Percentiles rank a stretch among this genome's conserved stretches.
phyloP scores from a whole-genome alignment of 2,329 filamentous ascomycete genomes.

The Sphaerulina musiva region DNA sequence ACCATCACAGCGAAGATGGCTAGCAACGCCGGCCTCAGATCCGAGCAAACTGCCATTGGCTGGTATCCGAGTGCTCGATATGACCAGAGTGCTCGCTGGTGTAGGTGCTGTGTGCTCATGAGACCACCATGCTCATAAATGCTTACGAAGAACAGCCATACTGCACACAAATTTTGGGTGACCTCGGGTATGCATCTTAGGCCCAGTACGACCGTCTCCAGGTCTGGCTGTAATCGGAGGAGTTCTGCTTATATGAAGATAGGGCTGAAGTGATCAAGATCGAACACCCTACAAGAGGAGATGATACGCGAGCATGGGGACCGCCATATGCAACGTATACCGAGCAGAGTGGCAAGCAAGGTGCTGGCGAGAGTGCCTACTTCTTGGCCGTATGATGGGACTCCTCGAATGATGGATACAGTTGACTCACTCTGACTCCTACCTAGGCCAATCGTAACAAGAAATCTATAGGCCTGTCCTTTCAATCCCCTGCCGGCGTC shows the following conservation, averaged over 20 bases:
- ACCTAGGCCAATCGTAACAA: constrained; percentile 92
- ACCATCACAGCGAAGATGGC: constrained; percentile 28
- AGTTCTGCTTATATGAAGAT: constrained; percentile 9
- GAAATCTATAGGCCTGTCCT: constrained; percentile 85
- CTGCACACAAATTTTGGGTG: constrained; percentile 92
- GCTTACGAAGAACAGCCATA: constrained; percentile 61
- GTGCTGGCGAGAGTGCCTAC: constrained; percentile 88
- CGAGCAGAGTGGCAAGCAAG: constrained; percentile 44
- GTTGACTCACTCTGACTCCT: background rate
- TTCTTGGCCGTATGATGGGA: constrained; percentile 66
- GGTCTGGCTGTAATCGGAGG: constrained; percentile 29
- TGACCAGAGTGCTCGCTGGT: constrained; percentile 92
- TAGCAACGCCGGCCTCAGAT: constrained; percentile 40
- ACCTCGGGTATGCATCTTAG: constrained; percentile 68
- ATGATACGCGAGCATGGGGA: constrained; percentile 94
- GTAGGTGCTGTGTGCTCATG: constrained; percentile 43
- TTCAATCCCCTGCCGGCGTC: constrained; percentile 76
- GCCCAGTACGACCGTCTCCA: constrained; percentile 28
- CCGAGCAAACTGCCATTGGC: constrained; percentile 61
- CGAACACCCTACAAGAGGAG: constrained; percentile 83
- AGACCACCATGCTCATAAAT: background rate
- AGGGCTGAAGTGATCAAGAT: constrained; percentile 97
- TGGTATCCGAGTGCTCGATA: constrained; percentile 84
- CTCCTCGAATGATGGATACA: background rate
- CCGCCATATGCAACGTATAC: constrained; percentile 82